A percentile compares a stretch with the other conserved stretches of the same genome.
Conservation (phyloP, 805 yeast genomes). For the Debaryomyces tyrocola region DNA sequence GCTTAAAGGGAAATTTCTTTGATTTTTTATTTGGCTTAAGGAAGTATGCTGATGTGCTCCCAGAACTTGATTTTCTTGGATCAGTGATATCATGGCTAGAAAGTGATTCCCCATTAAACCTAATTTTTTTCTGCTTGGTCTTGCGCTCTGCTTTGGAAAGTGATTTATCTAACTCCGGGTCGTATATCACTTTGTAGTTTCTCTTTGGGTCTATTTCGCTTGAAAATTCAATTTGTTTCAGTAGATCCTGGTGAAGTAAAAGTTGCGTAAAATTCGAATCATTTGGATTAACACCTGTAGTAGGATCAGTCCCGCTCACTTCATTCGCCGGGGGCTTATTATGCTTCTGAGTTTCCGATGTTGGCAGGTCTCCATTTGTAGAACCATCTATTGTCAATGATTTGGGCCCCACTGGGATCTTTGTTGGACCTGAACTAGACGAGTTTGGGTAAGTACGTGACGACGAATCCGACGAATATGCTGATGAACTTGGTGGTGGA, state of each 20-base stretch:
- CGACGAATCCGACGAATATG: neutral
- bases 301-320: constrained; percentile 28
- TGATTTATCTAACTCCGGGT: constrained; percentile 42
- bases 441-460: neutral
- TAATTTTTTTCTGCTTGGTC: constrained; percentile 38
- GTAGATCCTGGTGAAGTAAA: constrained; percentile 27
- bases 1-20: constrained; percentile 43
- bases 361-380: neutral
- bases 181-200: constrained; percentile 49
- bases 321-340: neutral
- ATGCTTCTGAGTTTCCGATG: neutral
- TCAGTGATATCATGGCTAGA: constrained; percentile 25
- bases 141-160: constrained; percentile 33
- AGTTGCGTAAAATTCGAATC: constrained; percentile 30
- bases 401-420: neutral
- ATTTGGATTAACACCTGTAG: constrained; percentile 30
- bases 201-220: constrained; percentile 19
- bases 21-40: constrained; percentile 39
- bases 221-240: constrained; percentile 6
- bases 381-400: too few species aligned
- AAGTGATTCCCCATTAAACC: constrained; percentile 31
- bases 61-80: constrained; percentile 36
- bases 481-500: neutral
- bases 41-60: constrained; percentile 24
- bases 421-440: neutral